These are phyloP conservation scores for Conringia planisiliqua DNA, from an alignment of 345 rosid genomes.

Conservation along the genomic window DNA sequence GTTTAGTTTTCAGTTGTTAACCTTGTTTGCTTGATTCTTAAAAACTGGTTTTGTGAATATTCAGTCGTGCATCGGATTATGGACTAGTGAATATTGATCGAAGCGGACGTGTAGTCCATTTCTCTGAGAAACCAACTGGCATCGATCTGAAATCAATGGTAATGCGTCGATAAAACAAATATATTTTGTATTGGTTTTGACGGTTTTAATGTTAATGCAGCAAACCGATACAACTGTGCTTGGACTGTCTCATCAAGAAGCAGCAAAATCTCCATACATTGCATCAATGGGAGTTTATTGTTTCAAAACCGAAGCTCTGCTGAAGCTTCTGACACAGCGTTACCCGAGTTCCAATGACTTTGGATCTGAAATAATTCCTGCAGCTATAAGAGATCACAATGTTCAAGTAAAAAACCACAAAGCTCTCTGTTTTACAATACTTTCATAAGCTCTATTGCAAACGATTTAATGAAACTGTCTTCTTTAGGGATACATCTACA, in stretches of 20 bases:
- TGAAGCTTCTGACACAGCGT: conserved; percentile 67
- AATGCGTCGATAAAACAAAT: neutral
- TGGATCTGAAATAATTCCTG: conserved; percentile 93
- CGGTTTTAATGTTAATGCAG: conserved; percentile 42
- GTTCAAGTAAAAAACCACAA: conserved; percentile 55
- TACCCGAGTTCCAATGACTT: conserved; percentile 87
- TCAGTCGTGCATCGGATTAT: conserved; percentile 88
- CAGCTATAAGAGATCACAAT: conserved; percentile 73
- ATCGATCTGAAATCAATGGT: conserved; percentile 80
- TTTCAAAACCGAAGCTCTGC: conserved; percentile 67
- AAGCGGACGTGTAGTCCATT: conserved; percentile 62
- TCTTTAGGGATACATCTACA: conserved; percentile 63
- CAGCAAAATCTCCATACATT: conserved; percentile 57
- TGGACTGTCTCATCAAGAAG: conserved; percentile 70
- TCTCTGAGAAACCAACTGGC: conserved; percentile 84
- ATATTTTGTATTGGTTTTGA: neutral
- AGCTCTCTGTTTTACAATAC: neutral
- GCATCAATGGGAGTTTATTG: conserved; percentile 97
- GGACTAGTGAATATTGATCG: conserved; percentile 81
- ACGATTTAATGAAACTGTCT: neutral
- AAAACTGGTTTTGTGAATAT: conserved; percentile 9
- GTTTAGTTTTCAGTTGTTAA: neutral
- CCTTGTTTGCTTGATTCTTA: conserved; percentile 9
- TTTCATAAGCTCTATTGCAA: neutral
- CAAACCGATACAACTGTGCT: conserved; percentile 60